A percentile compares a stretch with the other conserved stretches of the same genome.
Evolutionary conservation across 305 asterid genomes (phyloP).

Genomic region (Vinca major): DNA sequence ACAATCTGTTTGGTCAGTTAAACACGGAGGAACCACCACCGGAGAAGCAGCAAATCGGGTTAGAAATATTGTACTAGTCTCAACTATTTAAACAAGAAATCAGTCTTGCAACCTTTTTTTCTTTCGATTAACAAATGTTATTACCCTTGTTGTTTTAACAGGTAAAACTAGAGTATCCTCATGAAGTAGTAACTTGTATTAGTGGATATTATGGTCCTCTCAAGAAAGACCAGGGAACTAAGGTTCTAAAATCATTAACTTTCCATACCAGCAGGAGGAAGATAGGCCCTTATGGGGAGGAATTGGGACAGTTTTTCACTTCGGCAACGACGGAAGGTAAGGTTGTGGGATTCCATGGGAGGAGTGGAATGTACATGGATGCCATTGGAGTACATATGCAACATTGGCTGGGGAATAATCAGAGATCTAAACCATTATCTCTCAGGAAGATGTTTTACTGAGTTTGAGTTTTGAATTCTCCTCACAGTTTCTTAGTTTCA

Average conservation of each 20-base stretch:
- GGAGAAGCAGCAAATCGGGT: constrained; percentile 49
- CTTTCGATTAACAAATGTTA: background rate
- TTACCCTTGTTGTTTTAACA: constrained; percentile 18
- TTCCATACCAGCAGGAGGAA: constrained; percentile 48
- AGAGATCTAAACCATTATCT: constrained; percentile 36
- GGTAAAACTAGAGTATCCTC: constrained; percentile 61
- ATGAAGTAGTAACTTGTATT: constrained; percentile 56
- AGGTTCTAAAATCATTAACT: constrained; percentile 48
- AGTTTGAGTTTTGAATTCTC: background rate
- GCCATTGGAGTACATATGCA: constrained; percentile 89
- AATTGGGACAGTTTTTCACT: constrained; percentile 49
- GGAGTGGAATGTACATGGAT: constrained; percentile 59
- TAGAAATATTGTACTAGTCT: background rate
- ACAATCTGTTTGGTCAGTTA: constrained; percentile 65
- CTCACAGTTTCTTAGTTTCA: background rate
- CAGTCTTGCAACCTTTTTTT: background rate
- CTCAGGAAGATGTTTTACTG: constrained; percentile 25
- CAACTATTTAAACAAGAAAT: background rate
- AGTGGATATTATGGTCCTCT: constrained; percentile 55
- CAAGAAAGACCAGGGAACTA: constrained; percentile 31
- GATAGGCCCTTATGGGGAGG: constrained; percentile 62
- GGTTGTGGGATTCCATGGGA: constrained; percentile 77
- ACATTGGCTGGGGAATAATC: constrained; percentile 52
- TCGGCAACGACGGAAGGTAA: constrained; percentile 63
- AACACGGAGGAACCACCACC: constrained; percentile 42